Conservation (phyloP, 1,284 basidiomycete species). For the Schizophyllum amplum region DNA sequence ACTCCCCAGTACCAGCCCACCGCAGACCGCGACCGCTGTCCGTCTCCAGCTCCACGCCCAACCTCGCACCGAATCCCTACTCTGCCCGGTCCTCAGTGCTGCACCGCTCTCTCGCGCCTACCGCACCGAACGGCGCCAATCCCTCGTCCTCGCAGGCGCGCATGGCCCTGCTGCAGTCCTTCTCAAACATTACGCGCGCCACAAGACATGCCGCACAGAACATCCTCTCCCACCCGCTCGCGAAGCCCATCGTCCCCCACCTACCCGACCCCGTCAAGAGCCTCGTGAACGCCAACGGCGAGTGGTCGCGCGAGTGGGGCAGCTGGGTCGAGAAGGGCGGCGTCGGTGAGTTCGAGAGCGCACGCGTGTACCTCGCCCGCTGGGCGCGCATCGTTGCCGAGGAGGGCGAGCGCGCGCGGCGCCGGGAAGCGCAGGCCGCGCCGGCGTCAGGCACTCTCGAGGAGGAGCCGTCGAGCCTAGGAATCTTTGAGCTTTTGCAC, state of each 20-base stretch:
- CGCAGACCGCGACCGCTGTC: slow-evolving; percentile 61
- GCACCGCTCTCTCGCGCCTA: slow-evolving; percentile 61
- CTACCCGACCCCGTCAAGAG: slow-evolving; percentile 86
- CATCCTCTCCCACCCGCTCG: slow-evolving; percentile 87
- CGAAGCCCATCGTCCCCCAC: slow-evolving; percentile 90
- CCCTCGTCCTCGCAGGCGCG: slow-evolving; percentile 58
- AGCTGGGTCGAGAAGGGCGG: slow-evolving; percentile 84
- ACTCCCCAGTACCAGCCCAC: slow-evolving; percentile 78
- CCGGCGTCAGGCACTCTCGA: slow-evolving; percentile 41
- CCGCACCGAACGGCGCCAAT: slow-evolving; percentile 31
- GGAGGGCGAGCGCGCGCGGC: slow-evolving; percentile 83
- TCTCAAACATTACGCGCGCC: slow-evolving; percentile 84
- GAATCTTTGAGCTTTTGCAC: slow-evolving; percentile 84
- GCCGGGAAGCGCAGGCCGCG: slow-evolving; percentile 64
- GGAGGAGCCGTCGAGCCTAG: slow-evolving; percentile 68
- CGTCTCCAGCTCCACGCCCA: slow-evolving; percentile 25
- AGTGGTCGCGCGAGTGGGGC: slow-evolving; percentile 62
- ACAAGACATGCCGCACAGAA: slow-evolving; percentile 87
- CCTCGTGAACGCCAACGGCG: slow-evolving; percentile 78
- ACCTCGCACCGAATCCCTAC: slow-evolving; percentile 38
- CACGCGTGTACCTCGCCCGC: slow-evolving; percentile 90
- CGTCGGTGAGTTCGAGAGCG: slow-evolving; percentile 90
- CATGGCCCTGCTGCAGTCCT: slow-evolving; percentile 72
- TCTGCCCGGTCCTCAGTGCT: slow-evolving; percentile 67
- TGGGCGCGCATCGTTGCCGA: slow-evolving; percentile 97